Percentiles rank a stretch among this genome's conserved stretches.
Conservation (phyloP, 805 yeast species). For the Wickerhamomyces alni region DNA sequence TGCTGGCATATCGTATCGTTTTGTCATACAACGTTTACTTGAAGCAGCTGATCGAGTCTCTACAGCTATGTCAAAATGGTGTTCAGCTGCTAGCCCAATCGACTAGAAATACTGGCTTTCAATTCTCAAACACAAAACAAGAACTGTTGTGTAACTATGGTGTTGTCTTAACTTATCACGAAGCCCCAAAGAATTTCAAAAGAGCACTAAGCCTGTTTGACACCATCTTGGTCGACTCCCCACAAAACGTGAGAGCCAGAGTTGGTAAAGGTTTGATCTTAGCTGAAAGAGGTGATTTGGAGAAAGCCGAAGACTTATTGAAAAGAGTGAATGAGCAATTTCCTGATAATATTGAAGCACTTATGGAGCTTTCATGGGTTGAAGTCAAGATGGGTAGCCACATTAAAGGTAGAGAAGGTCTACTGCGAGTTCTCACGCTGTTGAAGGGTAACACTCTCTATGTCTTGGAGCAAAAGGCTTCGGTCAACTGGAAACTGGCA, state of each 20-base stretch:
- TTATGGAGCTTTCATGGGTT: slow-evolving; percentile 77
- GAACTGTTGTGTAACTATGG: slow-evolving; percentile 66
- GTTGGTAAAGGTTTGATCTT: slow-evolving; percentile 80
- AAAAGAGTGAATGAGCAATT: slow-evolving; percentile 38
- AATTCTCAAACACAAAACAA: slow-evolving; percentile 44
- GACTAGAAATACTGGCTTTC: slow-evolving; percentile 39
- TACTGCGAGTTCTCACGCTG: slow-evolving; percentile 30
- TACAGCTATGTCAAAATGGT: slow-evolving; percentile 55
- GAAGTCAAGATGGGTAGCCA: slow-evolving; percentile 46
- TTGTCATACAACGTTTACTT: slow-evolving; percentile 53
- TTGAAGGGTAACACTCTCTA: slow-evolving; percentile 46
- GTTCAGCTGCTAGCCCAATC: slow-evolving; percentile 46
- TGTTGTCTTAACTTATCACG: slow-evolving; percentile 71
- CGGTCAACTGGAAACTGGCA: slow-evolving; percentile 68
- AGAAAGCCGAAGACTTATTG: slow-evolving; percentile 49
- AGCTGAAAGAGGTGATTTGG: slow-evolving; percentile 55
- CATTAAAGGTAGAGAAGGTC: slow-evolving; percentile 44
- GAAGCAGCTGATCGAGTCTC: slow-evolving; percentile 58
- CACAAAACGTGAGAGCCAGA: slow-evolving; percentile 51
- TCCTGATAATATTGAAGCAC: slow-evolving; percentile 54
- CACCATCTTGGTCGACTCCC: slow-evolving; percentile 41
- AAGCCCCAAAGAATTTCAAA: slow-evolving; percentile 83
- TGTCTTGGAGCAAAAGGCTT: slow-evolving; percentile 52
- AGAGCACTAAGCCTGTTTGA: slow-evolving; percentile 72
- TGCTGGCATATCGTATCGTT: slow-evolving; percentile 62